Conservation (phyloP, 2,329 filamentous ascomycete species). For the Epichloe typhina region DNA sequence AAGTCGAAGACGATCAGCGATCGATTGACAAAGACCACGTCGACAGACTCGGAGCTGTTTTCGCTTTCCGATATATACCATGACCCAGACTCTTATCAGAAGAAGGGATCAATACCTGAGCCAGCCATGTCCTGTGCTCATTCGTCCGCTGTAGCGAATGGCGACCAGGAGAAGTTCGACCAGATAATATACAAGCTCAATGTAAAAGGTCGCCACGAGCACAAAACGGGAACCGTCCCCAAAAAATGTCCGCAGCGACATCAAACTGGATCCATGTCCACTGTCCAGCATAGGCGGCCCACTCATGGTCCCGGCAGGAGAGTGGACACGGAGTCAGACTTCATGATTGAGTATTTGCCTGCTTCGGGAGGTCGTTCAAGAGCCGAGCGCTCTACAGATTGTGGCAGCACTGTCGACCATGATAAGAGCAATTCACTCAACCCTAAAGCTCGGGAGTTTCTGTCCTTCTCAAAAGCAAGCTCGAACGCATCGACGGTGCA, state of each 20-base stretch:
- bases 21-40: neutral
- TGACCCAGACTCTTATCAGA: too few relatives aligned
- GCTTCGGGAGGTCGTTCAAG: neutral
- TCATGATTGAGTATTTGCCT: conserved; percentile 3
- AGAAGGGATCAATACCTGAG: neutral
- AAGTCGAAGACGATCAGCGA: neutral
- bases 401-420: neutral
- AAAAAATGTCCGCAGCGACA: neutral
- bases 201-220: conserved; percentile 1
- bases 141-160: neutral
- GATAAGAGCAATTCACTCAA: conserved; percentile 6
- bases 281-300: neutral
- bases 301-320: conserved; percentile 3
- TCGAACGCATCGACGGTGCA: neutral
- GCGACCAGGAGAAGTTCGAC: conserved; percentile 12
- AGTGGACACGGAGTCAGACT: conserved; percentile 8
- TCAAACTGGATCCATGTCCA: too few relatives aligned
- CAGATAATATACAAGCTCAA: conserved; percentile 16
- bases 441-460: conserved; percentile 10
- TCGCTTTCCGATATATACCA: neutral
- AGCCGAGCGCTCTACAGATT: neutral
- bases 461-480: conserved; percentile 3
- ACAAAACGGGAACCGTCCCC: neutral
- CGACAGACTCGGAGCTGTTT: neutral
- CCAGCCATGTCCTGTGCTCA: neutral